Evolutionary conservation across 176 grass and related monocot genomes (phyloP).

Genomic region (Eleusine indica): DNA sequence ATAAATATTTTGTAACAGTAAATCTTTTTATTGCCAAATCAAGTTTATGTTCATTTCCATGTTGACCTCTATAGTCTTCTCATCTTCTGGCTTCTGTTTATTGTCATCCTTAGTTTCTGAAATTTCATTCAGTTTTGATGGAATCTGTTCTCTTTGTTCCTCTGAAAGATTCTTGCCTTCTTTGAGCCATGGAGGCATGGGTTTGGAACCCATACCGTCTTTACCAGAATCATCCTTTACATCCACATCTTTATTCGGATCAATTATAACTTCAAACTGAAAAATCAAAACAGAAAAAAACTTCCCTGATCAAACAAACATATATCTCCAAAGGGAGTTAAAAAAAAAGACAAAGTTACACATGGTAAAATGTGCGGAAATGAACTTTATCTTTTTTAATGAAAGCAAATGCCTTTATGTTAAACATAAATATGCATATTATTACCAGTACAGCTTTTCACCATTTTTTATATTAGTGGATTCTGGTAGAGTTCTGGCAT

Average conservation of each 20-base stretch:
- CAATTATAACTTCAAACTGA: too few species aligned
- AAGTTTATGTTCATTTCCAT: slow-evolving; percentile 26
- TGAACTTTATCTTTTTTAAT: too few species aligned
- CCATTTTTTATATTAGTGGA: too few species aligned
- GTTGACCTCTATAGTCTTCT: slow-evolving; percentile 67
- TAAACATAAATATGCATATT: too few species aligned
- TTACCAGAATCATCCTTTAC: slow-evolving; percentile 60
- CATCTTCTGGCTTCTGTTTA: slow-evolving; percentile 67
- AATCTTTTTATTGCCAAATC: background rate
- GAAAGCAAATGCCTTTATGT: too few species aligned
- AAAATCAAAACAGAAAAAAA: slow-evolving; percentile 25
- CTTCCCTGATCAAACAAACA: background rate
- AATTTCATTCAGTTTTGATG: slow-evolving; percentile 42
- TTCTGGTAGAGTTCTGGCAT: too few species aligned
- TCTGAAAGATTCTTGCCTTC: slow-evolving; percentile 90
- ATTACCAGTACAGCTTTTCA: too few species aligned
- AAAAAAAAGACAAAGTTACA: too few species aligned
- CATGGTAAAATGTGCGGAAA: too few species aligned
- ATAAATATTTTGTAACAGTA: slow-evolving; percentile 25
- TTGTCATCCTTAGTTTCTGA: slow-evolving; percentile 59
- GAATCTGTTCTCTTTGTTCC: slow-evolving; percentile 76
- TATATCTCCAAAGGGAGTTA: background rate
- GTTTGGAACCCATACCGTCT: slow-evolving; percentile 53
- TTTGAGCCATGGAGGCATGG: slow-evolving; percentile 72
- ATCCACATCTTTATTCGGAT: slow-evolving; percentile 33